phyloP scores from a whole-genome alignment of 2,329 filamentous ascomycete species.

The Exutisphaerella laricina region DNA sequence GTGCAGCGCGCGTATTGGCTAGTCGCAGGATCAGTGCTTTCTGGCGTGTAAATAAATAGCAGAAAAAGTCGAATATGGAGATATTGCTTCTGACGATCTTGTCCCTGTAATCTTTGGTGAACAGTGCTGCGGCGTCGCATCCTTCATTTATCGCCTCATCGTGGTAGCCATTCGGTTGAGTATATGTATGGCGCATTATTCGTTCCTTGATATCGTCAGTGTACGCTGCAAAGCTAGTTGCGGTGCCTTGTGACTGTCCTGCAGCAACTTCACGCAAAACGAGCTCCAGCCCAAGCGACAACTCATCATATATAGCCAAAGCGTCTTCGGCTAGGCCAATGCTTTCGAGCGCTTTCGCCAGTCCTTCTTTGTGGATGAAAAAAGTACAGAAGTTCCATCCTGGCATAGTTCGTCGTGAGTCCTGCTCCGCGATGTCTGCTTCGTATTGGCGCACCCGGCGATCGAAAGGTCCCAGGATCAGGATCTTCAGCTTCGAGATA shows the following conservation, averaged over 20 bases:
- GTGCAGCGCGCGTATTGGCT: slow-evolving; percentile 57
- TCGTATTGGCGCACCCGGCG: slow-evolving; percentile 88
- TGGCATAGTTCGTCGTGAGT: slow-evolving; percentile 76
- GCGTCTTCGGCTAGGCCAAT: slow-evolving; percentile 95
- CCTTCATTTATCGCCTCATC: slow-evolving; percentile 15
- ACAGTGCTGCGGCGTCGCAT: slow-evolving; percentile 16
- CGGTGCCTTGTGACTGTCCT: slow-evolving; percentile 58
- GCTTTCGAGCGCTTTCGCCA: slow-evolving; percentile 91
- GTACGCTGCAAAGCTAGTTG: slow-evolving; percentile 64
- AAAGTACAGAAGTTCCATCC: slow-evolving; percentile 99
- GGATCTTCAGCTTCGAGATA: slow-evolving; percentile 75
- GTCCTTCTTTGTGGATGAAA: slow-evolving; percentile 92
- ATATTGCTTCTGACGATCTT: slow-evolving; percentile 93
- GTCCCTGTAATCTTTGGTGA: slow-evolving; percentile 75
- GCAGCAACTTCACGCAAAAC: slow-evolving; percentile 68
- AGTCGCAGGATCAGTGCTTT: slow-evolving; percentile 74
- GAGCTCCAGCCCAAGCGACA: slow-evolving; percentile 78
- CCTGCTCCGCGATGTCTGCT: slow-evolving; percentile 92
- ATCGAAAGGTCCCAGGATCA: slow-evolving; percentile 87
- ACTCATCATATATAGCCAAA: slow-evolving; percentile 87
- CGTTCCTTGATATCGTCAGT: slow-evolving; percentile 60
- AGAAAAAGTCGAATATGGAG: slow-evolving; percentile 90
- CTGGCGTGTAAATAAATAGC: slow-evolving; percentile 89
- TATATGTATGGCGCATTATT: slow-evolving; percentile 16
- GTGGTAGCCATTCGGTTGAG: slow-evolving; percentile 17